Conservation (phyloP, 2,329 filamentous ascomycete species). For the Phialocephala subalpina region DNA sequence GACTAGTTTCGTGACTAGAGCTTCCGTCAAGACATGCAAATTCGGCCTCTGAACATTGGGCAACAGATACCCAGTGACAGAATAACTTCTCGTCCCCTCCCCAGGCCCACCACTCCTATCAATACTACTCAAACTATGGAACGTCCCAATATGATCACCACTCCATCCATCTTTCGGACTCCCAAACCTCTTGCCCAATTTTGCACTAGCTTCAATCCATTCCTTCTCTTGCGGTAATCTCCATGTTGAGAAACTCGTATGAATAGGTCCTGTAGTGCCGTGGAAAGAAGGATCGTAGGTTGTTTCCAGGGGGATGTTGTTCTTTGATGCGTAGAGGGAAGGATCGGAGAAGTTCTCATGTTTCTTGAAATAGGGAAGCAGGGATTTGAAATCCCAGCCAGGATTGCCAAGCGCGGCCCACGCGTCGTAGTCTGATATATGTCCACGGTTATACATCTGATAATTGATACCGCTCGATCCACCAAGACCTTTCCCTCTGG, state of each 20-base stretch:
- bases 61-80: constrained; percentile 34
- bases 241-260: constrained; percentile 29
- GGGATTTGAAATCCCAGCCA: constrained; percentile 49
- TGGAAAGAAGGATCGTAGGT: constrained; percentile 26
- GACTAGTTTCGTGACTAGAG: constrained; percentile 78
- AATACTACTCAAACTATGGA: constrained; percentile 24
- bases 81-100: constrained; percentile 32
- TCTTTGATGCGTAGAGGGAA: constrained; percentile 9
- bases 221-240: constrained; percentile 19
- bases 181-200: constrained; percentile 20
- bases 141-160: constrained; percentile 29
- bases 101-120: constrained; percentile 21
- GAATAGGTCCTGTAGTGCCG: constrained; percentile 28
- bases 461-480: constrained; percentile 48
- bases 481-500: constrained; percentile 47
- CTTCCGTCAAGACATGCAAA: constrained; percentile 82
- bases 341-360: constrained; percentile 32
- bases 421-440: constrained; percentile 45
- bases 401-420: constrained; percentile 51
- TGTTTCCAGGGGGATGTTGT: constrained; percentile 27
- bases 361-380: constrained; percentile 53
- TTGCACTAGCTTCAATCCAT: constrained; percentile 18
- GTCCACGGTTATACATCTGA: constrained; percentile 39
- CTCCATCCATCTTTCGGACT: constrained; percentile 28
- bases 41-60: constrained; percentile 54